phyloP scores from a whole-genome alignment of 495 filamentous ascomycete genomes.

The Penicillium paxilli region DNA sequence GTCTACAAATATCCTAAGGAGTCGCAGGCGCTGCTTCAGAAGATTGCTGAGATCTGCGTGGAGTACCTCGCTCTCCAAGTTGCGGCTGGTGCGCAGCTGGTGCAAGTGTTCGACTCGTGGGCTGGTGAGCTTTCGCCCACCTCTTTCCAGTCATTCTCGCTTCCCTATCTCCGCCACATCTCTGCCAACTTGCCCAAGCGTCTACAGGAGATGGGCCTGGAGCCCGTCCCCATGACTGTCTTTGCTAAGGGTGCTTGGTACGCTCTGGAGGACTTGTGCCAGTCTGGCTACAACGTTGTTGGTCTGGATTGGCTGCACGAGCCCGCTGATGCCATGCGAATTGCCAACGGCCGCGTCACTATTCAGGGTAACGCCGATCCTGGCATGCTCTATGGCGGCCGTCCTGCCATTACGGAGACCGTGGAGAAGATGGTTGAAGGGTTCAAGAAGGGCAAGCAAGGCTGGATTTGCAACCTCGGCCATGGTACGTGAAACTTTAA shows the following conservation, averaged over 20 bases:
- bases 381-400: constrained; percentile 84
- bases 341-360: constrained; percentile 73
- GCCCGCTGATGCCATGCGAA: constrained; percentile 75
- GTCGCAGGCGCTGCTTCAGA: constrained; percentile 77
- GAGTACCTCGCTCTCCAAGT: constrained; percentile 93
- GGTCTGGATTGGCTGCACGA: constrained; percentile 95
- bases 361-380: constrained; percentile 96
- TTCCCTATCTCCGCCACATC: constrained; percentile 85
- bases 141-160: constrained; percentile 77
- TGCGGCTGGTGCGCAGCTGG: constrained; percentile 82
- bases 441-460: constrained; percentile 84
- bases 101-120: constrained; percentile 99
- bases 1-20: constrained; percentile 85
- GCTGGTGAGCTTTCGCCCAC: constrained; percentile 87
- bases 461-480: constrained; percentile 84
- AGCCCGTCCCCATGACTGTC: constrained; percentile 93
- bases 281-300: constrained; percentile 88
- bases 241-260: constrained; percentile 99
- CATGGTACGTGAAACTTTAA: constrained; percentile 65
- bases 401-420: constrained; percentile 70
- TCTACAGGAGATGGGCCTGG: constrained; percentile 69
- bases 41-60: constrained; percentile 89
- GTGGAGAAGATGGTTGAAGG: constrained; percentile 84
- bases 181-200: constrained; percentile 70
- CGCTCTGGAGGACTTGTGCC: constrained; percentile 81